These are phyloP conservation scores for Aspergillus olivimuriae DNA, from an alignment of 495 filamentous ascomycete species.

Conservation along the genomic window DNA sequence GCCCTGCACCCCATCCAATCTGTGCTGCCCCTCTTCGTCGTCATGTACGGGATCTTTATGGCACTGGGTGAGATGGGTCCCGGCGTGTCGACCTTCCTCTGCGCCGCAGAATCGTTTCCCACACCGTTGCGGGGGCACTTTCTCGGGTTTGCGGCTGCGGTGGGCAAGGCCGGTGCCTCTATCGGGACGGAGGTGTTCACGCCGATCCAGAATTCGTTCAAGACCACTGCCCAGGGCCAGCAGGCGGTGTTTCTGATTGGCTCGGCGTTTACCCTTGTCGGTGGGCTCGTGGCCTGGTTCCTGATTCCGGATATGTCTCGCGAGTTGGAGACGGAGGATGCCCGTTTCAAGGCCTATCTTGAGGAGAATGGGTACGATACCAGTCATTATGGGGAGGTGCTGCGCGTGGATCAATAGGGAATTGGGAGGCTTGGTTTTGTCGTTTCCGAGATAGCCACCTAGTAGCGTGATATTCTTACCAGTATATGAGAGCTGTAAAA, in stretches of 20 bases:
- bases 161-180: conserved; percentile 44
- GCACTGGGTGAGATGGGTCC: conserved; percentile 43
- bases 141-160: conserved; percentile 40
- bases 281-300: conserved; percentile 37
- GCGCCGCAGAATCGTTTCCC: conserved; percentile 42
- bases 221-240: conserved; percentile 29
- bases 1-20: conserved; percentile 35
- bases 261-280: conserved; percentile 33
- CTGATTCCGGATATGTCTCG: conserved; percentile 40
- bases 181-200: conserved; percentile 44
- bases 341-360: conserved; percentile 35
- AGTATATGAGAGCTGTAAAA: too few relatives aligned
- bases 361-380: conserved; percentile 35
- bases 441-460: too few relatives aligned
- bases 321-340: conserved; percentile 41
- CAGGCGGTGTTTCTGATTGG: conserved; percentile 44
- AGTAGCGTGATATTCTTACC: too few relatives aligned
- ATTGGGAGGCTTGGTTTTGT: too few relatives aligned
- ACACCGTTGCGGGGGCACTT: conserved; percentile 46
- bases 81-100: conserved; percentile 40
- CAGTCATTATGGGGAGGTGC: conserved; percentile 16
- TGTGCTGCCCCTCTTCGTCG: conserved; percentile 42
- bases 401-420: conserved; percentile 7
- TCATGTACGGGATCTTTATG: conserved; percentile 47
- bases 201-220: conserved; percentile 36